Evolutionary conservation across 805 yeast species (phyloP).

Genomic region (Zygotorulaspora chibaensis): DNA sequence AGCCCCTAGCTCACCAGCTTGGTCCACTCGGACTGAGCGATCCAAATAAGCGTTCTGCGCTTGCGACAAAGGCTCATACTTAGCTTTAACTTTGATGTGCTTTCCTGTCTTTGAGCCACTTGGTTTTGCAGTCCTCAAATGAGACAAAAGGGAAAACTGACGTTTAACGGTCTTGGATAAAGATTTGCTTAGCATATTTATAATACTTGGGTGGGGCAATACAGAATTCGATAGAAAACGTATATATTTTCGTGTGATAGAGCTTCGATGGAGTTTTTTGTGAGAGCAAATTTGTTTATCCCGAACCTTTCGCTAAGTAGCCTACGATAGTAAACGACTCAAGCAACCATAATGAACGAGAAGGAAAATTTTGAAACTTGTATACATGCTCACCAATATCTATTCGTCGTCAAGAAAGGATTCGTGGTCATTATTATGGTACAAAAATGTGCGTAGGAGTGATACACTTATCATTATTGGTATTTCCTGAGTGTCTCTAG

Average conservation of each 20-base stretch:
- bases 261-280: too few species aligned
- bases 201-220: background rate
- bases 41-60: slow-evolving; percentile 72
- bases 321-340: too few species aligned
- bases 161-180: slow-evolving; percentile 2
- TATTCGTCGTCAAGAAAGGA: slow-evolving; percentile 22
- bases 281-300: too few species aligned
- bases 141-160: slow-evolving; percentile 16
- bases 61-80: slow-evolving; percentile 31
- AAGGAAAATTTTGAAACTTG: background rate
- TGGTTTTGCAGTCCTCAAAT: slow-evolving; percentile 10
- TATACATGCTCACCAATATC: background rate
- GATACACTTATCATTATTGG: slow-evolving; percentile 46
- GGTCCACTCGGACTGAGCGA: slow-evolving; percentile 83
- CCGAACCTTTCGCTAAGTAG: too few species aligned
- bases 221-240: background rate
- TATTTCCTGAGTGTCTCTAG: slow-evolving; percentile 59
- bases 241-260: background rate
- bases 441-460: slow-evolving; percentile 44
- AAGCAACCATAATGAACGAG: background rate
- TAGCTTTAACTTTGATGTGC: slow-evolving; percentile 1
- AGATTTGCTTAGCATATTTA: slow-evolving; percentile 4
- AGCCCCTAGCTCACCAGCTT: slow-evolving; percentile 97
- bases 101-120: background rate
- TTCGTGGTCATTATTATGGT: slow-evolving; percentile 14